Percentiles rank a stretch among this genome's conserved stretches.
These are phyloP conservation scores for Ceriops tagal DNA, from an alignment of 345 rosid species.

Conservation along the genomic window DNA sequence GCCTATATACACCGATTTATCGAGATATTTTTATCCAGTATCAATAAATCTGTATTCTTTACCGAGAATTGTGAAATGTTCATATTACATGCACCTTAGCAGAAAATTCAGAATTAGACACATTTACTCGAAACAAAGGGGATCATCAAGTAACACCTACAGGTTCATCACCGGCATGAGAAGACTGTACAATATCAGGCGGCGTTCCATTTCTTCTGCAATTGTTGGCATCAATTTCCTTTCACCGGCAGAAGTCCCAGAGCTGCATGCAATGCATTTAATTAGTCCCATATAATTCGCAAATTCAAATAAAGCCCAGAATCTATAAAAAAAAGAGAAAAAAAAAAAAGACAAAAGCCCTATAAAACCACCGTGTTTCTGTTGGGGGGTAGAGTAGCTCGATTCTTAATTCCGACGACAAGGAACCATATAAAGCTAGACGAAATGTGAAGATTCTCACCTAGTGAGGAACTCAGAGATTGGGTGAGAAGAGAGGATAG, in stretches of 20 bases:
- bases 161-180: constrained; percentile 98
- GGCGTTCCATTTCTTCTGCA: constrained; percentile 85
- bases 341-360: neutral
- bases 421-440: neutral
- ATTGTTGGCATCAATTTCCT: constrained; percentile 97
- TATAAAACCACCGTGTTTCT: neutral
- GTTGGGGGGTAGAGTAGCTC: too few relatives aligned
- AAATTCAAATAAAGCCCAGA: neutral
- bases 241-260: constrained; percentile 98
- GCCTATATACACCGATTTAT: neutral
- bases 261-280: constrained; percentile 39
- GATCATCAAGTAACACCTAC: constrained; percentile 36
- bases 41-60: too few relatives aligned
- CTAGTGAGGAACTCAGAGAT: constrained; percentile 97
- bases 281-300: neutral
- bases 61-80: too few relatives aligned
- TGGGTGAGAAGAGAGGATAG: constrained; percentile 79
- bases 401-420: neutral
- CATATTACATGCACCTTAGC: too few relatives aligned
- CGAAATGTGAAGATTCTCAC: constrained; percentile 19
- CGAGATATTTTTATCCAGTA: too few relatives aligned
- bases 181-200: constrained; percentile 79
- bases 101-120: too few relatives aligned
- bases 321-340: too few relatives aligned
- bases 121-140: too few relatives aligned